Evolutionary conservation across 2,329 filamentous ascomycete species (phyloP).

Genomic region (Arthroderma uncinatum): DNA sequence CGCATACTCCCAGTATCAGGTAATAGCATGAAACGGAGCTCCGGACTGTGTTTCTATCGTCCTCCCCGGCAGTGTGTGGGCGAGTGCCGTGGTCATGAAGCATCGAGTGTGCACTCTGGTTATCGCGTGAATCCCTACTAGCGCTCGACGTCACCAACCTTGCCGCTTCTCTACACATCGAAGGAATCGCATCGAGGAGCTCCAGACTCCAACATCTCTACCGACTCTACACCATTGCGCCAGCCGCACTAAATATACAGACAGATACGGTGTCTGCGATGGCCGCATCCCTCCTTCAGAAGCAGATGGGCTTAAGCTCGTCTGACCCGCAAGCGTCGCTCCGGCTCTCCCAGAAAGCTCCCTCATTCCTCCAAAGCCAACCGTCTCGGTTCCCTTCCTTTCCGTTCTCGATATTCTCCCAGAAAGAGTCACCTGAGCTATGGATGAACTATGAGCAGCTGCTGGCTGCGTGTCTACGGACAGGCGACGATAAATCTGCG

Average conservation of each 20-base stretch:
- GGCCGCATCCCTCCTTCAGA: background rate
- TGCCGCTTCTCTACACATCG: background rate
- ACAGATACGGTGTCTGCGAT: background rate
- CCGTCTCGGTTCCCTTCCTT: slow-evolving; percentile 39
- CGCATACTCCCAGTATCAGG: too few species aligned
- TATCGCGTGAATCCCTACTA: background rate
- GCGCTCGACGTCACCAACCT: background rate
- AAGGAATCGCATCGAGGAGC: too few species aligned
- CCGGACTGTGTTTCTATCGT: too few species aligned
- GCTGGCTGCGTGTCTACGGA: slow-evolving; percentile 69
- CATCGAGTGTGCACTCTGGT: background rate
- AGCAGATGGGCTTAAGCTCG: slow-evolving; percentile 13
- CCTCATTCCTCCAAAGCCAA: slow-evolving; percentile 37
- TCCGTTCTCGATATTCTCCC: slow-evolving; percentile 42
- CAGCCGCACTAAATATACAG: background rate
- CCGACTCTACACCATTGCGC: background rate
- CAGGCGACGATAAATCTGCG: slow-evolving; percentile 70
- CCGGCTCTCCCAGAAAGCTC: slow-evolving; percentile 33
- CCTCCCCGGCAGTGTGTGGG: too few species aligned
- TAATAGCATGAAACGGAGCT: too few species aligned
- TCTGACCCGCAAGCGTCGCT: slow-evolving; percentile 39
- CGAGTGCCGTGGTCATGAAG: too few species aligned
- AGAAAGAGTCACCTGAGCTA: slow-evolving; percentile 60
- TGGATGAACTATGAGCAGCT: slow-evolving; percentile 85
- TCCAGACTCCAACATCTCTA: too few species aligned